Percentiles rank a stretch among this genome's conserved stretches.
phyloP scores from a whole-genome alignment of 805 yeast genomes.

The Saccharomycopsis sp. region DNA sequence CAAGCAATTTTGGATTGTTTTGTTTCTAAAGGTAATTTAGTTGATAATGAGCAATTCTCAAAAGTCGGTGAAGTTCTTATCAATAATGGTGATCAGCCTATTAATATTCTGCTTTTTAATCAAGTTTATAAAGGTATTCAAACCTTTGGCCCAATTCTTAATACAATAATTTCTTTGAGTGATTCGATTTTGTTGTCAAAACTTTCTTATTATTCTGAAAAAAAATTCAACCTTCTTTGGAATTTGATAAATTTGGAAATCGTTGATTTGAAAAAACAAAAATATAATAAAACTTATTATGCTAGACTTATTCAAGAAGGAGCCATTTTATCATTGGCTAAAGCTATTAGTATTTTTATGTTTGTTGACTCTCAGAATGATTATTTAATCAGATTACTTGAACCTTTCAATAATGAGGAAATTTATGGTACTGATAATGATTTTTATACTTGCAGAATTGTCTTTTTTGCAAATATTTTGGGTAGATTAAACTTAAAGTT shows the following conservation, averaged over 20 bases:
- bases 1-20: slow-evolving; percentile 1
- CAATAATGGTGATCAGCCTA: neutral
- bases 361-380: neutral
- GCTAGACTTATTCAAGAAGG: slow-evolving; percentile 22
- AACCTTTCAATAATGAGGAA: neutral
- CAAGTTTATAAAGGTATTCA: slow-evolving; percentile 6
- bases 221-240: slow-evolving; percentile 1
- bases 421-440: slow-evolving; percentile 5
- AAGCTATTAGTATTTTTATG: slow-evolving; percentile 22
- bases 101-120: slow-evolving; percentile 3
- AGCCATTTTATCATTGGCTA: slow-evolving; percentile 19
- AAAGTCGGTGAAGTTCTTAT: neutral
- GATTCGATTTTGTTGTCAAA: slow-evolving; percentile 4
- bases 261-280: neutral
- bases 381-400: neutral
- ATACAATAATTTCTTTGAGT: slow-evolving; percentile 23
- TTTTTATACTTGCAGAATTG: slow-evolving; percentile 7
- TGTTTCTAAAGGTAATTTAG: slow-evolving; percentile 1
- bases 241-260: slow-evolving; percentile 2
- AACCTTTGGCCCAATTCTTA: slow-evolving; percentile 19
- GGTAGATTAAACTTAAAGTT: slow-evolving; percentile 5
- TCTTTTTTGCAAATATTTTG: slow-evolving; percentile 5
- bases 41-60: neutral
- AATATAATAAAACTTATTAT: slow-evolving; percentile 12
- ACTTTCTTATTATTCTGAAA: neutral